Conservation (phyloP, 1,284 basidiomycete species). For the Cryptococcus sp. region DNA sequence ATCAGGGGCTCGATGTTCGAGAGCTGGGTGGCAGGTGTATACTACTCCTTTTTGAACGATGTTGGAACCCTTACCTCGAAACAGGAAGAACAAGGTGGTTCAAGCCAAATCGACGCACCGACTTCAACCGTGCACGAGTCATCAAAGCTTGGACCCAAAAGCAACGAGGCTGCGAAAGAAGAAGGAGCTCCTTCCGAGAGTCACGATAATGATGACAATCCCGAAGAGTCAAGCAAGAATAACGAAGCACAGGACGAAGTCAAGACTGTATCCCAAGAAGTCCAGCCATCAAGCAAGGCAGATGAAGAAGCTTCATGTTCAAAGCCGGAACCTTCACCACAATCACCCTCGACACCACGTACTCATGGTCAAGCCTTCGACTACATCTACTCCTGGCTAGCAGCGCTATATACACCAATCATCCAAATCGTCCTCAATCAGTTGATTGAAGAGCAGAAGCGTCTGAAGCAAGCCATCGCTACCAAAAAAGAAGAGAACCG, state of each 20-base stretch:
- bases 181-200: neutral
- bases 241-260: neutral
- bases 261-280: neutral
- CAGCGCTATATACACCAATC: constrained; percentile 17
- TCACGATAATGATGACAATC: neutral
- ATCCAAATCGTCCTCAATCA: constrained; percentile 14
- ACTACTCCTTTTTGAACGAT: constrained; percentile 23
- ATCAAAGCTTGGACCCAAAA: neutral
- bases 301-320: too few relatives aligned
- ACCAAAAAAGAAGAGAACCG: constrained; percentile 1
- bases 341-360: neutral
- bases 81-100: neutral
- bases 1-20: constrained; percentile 30
- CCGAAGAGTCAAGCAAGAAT: neutral
- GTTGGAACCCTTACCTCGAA: neutral
- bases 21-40: constrained; percentile 36
- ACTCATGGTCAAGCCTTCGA: constrained; percentile 20
- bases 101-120: neutral
- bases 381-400: constrained; percentile 19
- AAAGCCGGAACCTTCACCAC: neutral
- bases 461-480: constrained; percentile 1
- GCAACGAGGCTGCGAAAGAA: neutral
- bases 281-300: neutral
- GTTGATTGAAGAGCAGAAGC: constrained; percentile 7
- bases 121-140: neutral